These are phyloP conservation scores for Cryptococcus sp. DNA, from an alignment of 1,284 basidiomycete species.

Conservation along the genomic window DNA sequence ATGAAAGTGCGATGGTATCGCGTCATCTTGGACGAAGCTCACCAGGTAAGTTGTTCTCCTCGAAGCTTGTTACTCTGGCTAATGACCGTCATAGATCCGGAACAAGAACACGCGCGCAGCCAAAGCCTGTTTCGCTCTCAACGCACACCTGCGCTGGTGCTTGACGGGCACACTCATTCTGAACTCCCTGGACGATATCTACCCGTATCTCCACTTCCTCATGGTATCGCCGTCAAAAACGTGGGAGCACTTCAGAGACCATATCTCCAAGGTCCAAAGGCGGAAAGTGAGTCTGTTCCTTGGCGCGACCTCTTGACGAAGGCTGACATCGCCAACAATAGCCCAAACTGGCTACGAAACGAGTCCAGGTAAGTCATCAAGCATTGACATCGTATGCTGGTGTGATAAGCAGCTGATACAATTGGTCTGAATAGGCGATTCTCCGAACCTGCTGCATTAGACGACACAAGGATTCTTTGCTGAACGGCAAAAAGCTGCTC, in stretches of 20 bases:
- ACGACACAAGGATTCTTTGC: constrained; percentile 47
- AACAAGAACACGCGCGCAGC: constrained; percentile 45
- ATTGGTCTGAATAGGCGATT: constrained; percentile 18
- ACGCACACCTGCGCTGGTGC: constrained; percentile 42
- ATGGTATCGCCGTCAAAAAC: constrained; percentile 30
- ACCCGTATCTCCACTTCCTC: constrained; percentile 38
- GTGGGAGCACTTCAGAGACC: constrained; percentile 37
- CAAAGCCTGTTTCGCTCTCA: constrained; percentile 37
- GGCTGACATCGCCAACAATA: background rate
- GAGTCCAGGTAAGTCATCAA: constrained; percentile 37
- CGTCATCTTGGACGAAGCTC: constrained; percentile 55
- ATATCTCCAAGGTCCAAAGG: constrained; percentile 30
- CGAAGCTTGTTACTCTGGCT: background rate
- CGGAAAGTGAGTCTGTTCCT: background rate
- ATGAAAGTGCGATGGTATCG: constrained; percentile 50
- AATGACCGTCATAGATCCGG: constrained; percentile 28
- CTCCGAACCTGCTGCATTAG: constrained; percentile 38
- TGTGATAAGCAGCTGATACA: background rate
- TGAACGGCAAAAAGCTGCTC: constrained; percentile 48
- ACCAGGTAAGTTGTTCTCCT: constrained; percentile 21
- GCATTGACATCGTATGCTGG: background rate
- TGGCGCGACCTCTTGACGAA: too few species aligned
- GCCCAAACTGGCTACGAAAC: constrained; percentile 44
- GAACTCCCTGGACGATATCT: constrained; percentile 41
- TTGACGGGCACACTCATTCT: constrained; percentile 49